Conservation (phyloP, 306 rosid species). For the Prosopis cineraria region DNA sequence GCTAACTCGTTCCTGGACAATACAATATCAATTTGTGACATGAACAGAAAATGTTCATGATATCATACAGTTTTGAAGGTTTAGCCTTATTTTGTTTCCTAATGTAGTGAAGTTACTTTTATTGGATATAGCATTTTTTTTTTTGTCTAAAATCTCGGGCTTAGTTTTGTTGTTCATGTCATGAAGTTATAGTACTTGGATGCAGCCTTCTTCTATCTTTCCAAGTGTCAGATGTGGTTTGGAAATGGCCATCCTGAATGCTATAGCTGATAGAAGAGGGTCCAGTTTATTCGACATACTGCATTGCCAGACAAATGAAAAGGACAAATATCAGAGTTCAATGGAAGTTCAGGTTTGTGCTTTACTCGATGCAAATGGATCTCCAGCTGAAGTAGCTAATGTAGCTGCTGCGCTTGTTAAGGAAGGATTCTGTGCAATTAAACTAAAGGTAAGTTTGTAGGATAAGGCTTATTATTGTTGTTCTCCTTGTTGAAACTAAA, state of each 20-base stretch:
- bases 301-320: slow-evolving; percentile 46
- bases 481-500: no score
- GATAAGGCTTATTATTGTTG: no score
- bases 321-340: slow-evolving; percentile 36
- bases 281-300: slow-evolving; percentile 63
- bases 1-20: slow-evolving; percentile 10
- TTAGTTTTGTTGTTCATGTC: not conserved
- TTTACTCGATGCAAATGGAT: slow-evolving; percentile 67
- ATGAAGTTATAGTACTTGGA: slow-evolving; percentile 33
- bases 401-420: slow-evolving; percentile 62
- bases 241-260: slow-evolving; percentile 97
- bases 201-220: slow-evolving; percentile 81
- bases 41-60: not conserved
- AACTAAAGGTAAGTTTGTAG: slow-evolving; percentile 79
- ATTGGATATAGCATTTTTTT: not conserved
- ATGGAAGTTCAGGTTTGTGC: slow-evolving; percentile 74
- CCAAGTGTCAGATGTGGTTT: slow-evolving; percentile 99
- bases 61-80: not conserved
- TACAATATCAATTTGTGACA: not conserved
- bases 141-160: not conserved
- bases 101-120: not conserved
- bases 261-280: slow-evolving; percentile 66
- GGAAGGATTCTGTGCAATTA: slow-evolving; percentile 89
- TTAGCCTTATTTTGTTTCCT: not conserved
- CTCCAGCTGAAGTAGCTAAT: slow-evolving; percentile 76